These are phyloP conservation scores for Mycocentrospora acerina DNA, from an alignment of 2,329 filamentous ascomycete species.

Conservation along the genomic window DNA sequence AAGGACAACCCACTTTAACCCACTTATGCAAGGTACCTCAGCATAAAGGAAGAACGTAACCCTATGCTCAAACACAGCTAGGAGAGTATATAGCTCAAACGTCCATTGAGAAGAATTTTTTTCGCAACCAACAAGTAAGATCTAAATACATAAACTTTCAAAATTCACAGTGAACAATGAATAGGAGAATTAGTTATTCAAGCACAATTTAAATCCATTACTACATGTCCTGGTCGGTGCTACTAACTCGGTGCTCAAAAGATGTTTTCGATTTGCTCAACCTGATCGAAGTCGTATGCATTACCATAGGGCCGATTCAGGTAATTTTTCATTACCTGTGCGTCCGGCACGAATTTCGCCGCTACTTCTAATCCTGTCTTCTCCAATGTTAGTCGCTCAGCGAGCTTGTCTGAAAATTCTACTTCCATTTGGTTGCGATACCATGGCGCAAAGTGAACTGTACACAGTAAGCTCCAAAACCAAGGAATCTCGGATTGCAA, in stretches of 20 bases:
- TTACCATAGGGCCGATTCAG: conserved; percentile 62
- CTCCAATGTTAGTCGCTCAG: conserved; percentile 46
- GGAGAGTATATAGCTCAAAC: no score
- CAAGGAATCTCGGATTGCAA: neutral
- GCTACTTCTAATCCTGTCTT: conserved; percentile 51
- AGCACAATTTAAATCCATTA: no score
- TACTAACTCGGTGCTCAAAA: conserved; percentile 13
- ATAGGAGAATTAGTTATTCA: no score
- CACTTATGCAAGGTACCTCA: no score
- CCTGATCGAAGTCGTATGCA: conserved; percentile 62
- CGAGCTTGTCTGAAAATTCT: conserved; percentile 55
- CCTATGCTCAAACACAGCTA: no score
- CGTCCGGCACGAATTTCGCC: conserved; percentile 50
- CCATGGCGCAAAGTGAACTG: conserved; percentile 58
- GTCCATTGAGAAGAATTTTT: no score
- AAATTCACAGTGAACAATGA: no score
- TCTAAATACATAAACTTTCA: no score
- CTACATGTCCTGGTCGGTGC: no score
- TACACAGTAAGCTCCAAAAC: conserved; percentile 2
- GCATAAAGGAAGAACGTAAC: no score
- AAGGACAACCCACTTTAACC: no score
- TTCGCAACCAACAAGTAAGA: no score
- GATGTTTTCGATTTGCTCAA: conserved; percentile 25
- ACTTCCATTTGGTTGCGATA: conserved; percentile 61
- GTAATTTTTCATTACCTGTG: conserved; percentile 51